Base-by-base conservation (phyloP, 1,139 yeast genomes). In the Nakaseomyces sp. region DNA sequence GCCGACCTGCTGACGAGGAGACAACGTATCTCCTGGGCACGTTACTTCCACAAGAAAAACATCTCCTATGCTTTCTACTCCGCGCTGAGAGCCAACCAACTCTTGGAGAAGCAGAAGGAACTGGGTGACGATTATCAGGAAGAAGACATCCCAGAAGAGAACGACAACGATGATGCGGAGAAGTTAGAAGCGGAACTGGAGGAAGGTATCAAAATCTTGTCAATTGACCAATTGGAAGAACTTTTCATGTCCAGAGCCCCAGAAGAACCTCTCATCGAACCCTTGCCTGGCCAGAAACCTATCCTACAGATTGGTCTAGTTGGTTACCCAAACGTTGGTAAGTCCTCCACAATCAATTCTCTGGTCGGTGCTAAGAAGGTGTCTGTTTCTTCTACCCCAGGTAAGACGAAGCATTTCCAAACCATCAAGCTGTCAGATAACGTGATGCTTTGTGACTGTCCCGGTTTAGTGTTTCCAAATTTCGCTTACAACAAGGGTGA, bases 361-460 rank as follows among this genome's bases (percentile, higher is more conserved):
- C 73, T 93, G 42, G 93, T 91, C 42, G 98, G 98, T 17, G 80
- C 96, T 20, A 93, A 93, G 61, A 89, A 87, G 62, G 99, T 93
- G 10, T 88, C 97, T 1, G 98, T 93, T 32, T 91, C 98, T 2
- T 74, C 98, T 1, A 93, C 98, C 0, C 99, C 99, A 5, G 99
- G 99, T 70, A 93, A 93, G 64, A 93, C 99, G 15, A 93, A 93
- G 65, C 99, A 93, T 72, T 93, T 93, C 73, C 99, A 93, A 70
- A 93, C 99, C 2, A 88, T 93, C 50, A 78, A 81, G 58, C 74
- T 93, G 40, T 79, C 96, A 0, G 84, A 83, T 41, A 74, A 82
- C 38, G 94, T 91, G 7, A 73, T 87, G 53, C 72, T 93, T 44
- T 91, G 98, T 68, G 99, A 93, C 73, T 93, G 99, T 73, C 99